Percentiles rank a stretch among this genome's conserved stretches.
These are phyloP conservation scores for Pterulicium gracile DNA, from an alignment of 1,284 basidiomycete species.

Conservation along the genomic window DNA sequence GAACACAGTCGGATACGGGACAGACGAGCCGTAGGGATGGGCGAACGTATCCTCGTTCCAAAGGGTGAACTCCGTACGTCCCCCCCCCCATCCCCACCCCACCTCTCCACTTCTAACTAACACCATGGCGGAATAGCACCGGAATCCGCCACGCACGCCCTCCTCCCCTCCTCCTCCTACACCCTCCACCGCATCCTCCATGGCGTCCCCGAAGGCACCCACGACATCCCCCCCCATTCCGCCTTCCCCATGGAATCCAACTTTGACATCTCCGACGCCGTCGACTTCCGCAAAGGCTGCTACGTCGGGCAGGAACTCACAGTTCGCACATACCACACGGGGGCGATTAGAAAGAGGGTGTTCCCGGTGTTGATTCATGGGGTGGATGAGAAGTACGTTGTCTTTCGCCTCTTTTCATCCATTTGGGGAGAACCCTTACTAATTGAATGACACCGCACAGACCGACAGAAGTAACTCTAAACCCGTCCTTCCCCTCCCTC, in stretches of 20 bases:
- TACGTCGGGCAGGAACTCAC: conserved; percentile 98
- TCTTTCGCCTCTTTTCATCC: too few relatives aligned
- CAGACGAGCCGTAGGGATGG: conserved; percentile 70
- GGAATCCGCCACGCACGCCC: conserved; percentile 28
- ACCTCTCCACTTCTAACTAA: conserved; percentile 16
- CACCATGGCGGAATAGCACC: background rate
- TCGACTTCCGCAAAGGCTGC: conserved; percentile 97
- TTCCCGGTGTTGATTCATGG: conserved; percentile 59
- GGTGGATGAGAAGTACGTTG: conserved; percentile 18
- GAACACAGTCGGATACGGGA: conserved; percentile 47
- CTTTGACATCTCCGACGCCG: conserved; percentile 86
- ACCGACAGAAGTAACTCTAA: background rate
- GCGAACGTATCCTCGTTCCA: conserved; percentile 53
- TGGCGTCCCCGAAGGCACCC: conserved; percentile 82
- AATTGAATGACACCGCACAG: too few relatives aligned
- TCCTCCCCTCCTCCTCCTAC: conserved; percentile 47
- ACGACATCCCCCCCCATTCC: conserved; percentile 68
- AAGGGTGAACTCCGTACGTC: conserved; percentile 68
- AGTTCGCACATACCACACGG: conserved; percentile 93
- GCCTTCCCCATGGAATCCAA: conserved; percentile 92
- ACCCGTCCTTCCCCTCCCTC: conserved; percentile 4
- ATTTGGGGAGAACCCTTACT: too few relatives aligned
- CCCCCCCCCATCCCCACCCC: background rate
- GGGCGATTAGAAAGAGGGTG: conserved; percentile 85
- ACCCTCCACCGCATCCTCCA: conserved; percentile 69